Conservation (phyloP, 371 early-diverging fungal genomes). For the Phascolomyces articulosus region DNA sequence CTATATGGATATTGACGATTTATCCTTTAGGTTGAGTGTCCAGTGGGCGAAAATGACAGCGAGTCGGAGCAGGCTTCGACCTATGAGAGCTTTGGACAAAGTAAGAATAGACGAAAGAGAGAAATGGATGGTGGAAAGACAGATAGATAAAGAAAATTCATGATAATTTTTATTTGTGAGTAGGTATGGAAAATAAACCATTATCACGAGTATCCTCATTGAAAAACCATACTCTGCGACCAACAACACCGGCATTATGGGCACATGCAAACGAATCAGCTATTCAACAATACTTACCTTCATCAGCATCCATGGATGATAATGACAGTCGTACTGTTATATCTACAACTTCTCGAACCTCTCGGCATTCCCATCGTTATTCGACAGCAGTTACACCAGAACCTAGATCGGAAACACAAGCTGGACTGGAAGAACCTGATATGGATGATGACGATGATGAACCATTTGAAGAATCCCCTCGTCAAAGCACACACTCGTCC, state of each 20-base stretch:
- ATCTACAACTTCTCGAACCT: background rate
- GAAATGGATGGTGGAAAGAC: background rate
- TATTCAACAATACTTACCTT: slow-evolving; percentile 13
- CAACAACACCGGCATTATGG: slow-evolving; percentile 25
- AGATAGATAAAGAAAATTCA: background rate
- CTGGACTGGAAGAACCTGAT: background rate
- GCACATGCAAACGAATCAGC: slow-evolving; percentile 14
- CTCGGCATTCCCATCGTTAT: background rate
- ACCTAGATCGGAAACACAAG: background rate
- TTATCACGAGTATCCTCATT: background rate
- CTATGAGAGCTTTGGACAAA: background rate
- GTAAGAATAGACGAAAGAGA: background rate
- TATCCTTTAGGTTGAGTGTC: background rate
- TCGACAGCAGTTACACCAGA: background rate
- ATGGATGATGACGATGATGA: background rate
- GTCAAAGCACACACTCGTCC: background rate
- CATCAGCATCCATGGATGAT: background rate
- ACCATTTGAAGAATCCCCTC: background rate
- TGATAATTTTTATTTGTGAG: background rate
- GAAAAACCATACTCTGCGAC: slow-evolving; percentile 13
- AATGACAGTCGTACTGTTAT: background rate
- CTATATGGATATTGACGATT: background rate
- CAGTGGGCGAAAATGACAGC: background rate
- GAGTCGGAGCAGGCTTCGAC: background rate
- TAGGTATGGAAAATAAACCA: background rate